A percentile compares a stretch with the other conserved stretches of the same genome.
These are phyloP conservation scores for Sextonia rubra DNA, from an alignment of 164 flowering plant genomes.

Conservation along the genomic window DNA sequence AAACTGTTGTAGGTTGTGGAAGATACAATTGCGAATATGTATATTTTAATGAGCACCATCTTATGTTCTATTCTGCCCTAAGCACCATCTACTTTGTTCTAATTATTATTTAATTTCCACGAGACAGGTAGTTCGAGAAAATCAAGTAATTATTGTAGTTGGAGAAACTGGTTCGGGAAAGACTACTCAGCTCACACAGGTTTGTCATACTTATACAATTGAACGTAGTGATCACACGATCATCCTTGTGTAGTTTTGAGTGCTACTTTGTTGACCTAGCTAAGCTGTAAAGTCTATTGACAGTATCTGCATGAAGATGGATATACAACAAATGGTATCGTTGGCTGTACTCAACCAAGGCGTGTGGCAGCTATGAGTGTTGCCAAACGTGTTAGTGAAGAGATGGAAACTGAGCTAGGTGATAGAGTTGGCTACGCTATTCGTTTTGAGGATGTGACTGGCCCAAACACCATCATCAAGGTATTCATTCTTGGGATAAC, in stretches of 20 bases:
- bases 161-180: constrained; percentile 99
- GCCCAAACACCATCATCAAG: constrained; percentile 84
- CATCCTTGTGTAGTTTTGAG: background rate
- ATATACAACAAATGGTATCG: constrained; percentile 63
- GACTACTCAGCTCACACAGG: constrained; percentile 98
- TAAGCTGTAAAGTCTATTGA: constrained; percentile 13
- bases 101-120: background rate
- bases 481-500: constrained; percentile 23
- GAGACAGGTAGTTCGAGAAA: constrained; percentile 81
- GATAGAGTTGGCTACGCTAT: constrained; percentile 95
- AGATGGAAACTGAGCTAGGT: constrained; percentile 93
- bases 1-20: no score
- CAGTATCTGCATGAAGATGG: constrained; percentile 97
- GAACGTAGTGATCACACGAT: background rate
- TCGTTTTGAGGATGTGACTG: constrained; percentile 95
- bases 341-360: constrained; percentile 99
- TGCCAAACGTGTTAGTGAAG: constrained; percentile 98
- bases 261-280: background rate
- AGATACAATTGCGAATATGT: no score
- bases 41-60: background rate
- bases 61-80: background rate
- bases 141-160: constrained; percentile 86
- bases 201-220: constrained; percentile 8
- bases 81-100: background rate
- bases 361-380: constrained; percentile 99